A percentile compares a stretch with the other conserved stretches of the same genome.
These are phyloP conservation scores for Apiospora phragmitis DNA, from an alignment of 2,329 filamentous ascomycete genomes.

Conservation along the genomic window DNA sequence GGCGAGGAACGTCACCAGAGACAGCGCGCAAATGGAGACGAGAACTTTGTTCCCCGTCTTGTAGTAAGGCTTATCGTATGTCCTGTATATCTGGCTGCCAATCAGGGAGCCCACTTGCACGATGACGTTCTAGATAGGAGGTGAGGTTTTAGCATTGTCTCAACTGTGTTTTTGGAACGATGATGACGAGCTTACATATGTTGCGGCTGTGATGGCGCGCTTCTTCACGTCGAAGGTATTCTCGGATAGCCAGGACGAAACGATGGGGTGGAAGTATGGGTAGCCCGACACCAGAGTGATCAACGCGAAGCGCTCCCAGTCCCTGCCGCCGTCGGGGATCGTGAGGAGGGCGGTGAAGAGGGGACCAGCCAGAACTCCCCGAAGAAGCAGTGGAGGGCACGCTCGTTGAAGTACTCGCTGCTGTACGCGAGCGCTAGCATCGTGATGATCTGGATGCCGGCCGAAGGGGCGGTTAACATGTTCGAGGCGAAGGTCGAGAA, in stretches of 20 bases:
- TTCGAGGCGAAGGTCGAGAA: slow-evolving; percentile 62
- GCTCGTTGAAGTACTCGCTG: slow-evolving; percentile 55
- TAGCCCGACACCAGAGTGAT: slow-evolving; percentile 54
- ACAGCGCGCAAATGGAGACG: slow-evolving; percentile 51
- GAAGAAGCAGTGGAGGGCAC: slow-evolving; percentile 52
- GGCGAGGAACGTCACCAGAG: slow-evolving; percentile 49
- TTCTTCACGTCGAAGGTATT: slow-evolving; percentile 52
- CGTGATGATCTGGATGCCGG: slow-evolving; percentile 56
- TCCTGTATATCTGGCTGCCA: slow-evolving; percentile 49
- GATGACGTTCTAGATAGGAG: slow-evolving; percentile 38
- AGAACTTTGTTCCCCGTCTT: slow-evolving; percentile 58
- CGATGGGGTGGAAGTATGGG: slow-evolving; percentile 59
- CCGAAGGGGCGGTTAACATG: slow-evolving; percentile 61
- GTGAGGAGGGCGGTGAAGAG: slow-evolving; percentile 52
- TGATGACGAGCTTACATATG: slow-evolving; percentile 30
- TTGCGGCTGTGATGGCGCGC: slow-evolving; percentile 47
- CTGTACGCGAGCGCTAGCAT: slow-evolving; percentile 54
- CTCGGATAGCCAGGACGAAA: slow-evolving; percentile 50
- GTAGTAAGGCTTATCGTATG: slow-evolving; percentile 56
- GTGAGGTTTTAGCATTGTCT: neutral
- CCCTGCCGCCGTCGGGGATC: slow-evolving; percentile 46
- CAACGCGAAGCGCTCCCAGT: slow-evolving; percentile 54
- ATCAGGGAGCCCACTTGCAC: slow-evolving; percentile 46
- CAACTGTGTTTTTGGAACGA: neutral
- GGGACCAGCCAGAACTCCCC: slow-evolving; percentile 53